Percentiles rank a stretch among this genome's conserved stretches.
Conservation (phyloP, 805 yeast genomes). For the Vanderwaltozyma yarrowii region DNA sequence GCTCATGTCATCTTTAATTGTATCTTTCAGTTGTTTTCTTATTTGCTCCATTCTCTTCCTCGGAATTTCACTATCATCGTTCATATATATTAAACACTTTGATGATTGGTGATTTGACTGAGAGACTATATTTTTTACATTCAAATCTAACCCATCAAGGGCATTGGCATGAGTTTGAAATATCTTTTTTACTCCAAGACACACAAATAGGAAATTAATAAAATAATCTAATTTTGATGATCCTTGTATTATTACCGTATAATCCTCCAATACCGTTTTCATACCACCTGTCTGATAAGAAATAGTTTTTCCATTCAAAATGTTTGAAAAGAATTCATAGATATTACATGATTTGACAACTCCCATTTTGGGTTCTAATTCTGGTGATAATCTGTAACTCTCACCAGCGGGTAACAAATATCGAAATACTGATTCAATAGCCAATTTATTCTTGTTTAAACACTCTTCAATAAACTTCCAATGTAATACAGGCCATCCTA, state of each 20-base stretch:
- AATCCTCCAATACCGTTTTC: slow-evolving; percentile 20
- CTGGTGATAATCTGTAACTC: slow-evolving; percentile 33
- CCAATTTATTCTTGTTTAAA: slow-evolving; percentile 15
- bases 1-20: background rate
- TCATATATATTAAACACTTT: background rate
- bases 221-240: slow-evolving; percentile 19
- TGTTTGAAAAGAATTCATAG: slow-evolving; percentile 33
- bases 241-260: slow-evolving; percentile 30
- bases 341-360: slow-evolving; percentile 42
- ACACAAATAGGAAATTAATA: slow-evolving; percentile 18
- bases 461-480: slow-evolving; percentile 46
- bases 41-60: slow-evolving; percentile 4
- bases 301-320: slow-evolving; percentile 25
- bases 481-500: slow-evolving; percentile 81
- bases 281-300: slow-evolving; percentile 30
- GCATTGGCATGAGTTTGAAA: slow-evolving; percentile 3
- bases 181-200: slow-evolving; percentile 13
- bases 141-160: too few relatives aligned
- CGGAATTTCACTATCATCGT: background rate
- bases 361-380: slow-evolving; percentile 8
- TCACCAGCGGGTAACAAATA: slow-evolving; percentile 69
- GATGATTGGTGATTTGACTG: background rate
- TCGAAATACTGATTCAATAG: slow-evolving; percentile 32
- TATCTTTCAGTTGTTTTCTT: slow-evolving; percentile 2
- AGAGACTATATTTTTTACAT: too few relatives aligned